Conservation (phyloP, 768 basidiomycete species). For the Boletus rubescentipes region DNA sequence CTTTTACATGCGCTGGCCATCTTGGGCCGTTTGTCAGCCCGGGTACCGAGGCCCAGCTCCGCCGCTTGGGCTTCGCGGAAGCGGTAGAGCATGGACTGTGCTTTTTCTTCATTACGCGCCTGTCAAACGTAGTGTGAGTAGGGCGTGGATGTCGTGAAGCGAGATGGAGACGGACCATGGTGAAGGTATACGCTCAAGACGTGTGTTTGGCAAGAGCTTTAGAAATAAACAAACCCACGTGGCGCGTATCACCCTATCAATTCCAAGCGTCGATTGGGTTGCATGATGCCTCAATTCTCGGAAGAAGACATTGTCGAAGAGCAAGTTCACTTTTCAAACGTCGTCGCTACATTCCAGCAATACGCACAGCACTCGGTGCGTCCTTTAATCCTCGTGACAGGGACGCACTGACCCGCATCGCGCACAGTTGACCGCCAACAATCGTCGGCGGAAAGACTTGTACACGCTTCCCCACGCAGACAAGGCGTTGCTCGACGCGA, state of each 20-base stretch:
- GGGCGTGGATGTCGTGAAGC: too few species aligned
- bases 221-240: conserved; percentile 28
- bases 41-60: conserved; percentile 88
- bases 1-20: conserved; percentile 94
- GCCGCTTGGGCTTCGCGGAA: conserved; percentile 97
- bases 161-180: conserved; percentile 14
- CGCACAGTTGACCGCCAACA: conserved; percentile 54
- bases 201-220: conserved; percentile 28
- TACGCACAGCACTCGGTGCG: conserved; percentile 67
- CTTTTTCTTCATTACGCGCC: conserved; percentile 99
- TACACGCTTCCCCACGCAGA: conserved; percentile 68
- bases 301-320: conserved; percentile 51
- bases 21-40: conserved; percentile 80
- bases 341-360: conserved; percentile 70
- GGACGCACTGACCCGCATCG: background rate
- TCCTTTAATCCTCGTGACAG: too few species aligned
- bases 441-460: conserved; percentile 73
- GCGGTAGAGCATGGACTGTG: conserved; percentile 91
- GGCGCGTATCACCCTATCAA: background rate
- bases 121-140: conserved; percentile 23
- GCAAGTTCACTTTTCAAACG: conserved; percentile 69
- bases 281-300: conserved; percentile 27
- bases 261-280: too few species aligned
- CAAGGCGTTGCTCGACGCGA: conserved; percentile 58
- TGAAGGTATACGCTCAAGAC: background rate